phyloP scores from a whole-genome alignment of 2,329 filamentous ascomycete species.

The Phoma sp. region DNA sequence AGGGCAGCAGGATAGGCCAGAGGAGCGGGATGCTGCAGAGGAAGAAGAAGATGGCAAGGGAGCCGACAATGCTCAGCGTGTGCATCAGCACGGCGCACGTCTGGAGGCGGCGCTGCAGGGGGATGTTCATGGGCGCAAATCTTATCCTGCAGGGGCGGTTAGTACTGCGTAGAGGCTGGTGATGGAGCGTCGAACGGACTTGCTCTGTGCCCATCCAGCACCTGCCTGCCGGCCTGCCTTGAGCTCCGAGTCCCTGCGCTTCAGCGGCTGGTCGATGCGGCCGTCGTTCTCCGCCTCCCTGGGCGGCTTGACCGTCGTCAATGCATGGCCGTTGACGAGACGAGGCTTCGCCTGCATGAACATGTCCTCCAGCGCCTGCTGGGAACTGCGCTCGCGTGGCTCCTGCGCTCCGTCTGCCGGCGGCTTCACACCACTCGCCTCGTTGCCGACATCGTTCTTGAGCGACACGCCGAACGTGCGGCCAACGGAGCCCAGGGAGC shows the following conservation, averaged over 20 bases:
- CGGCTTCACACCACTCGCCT: neutral
- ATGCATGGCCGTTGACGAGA: conserved; percentile 49
- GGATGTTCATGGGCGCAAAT: conserved; percentile 84
- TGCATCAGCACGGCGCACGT: conserved; percentile 59
- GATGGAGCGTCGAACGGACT: conserved; percentile 39
- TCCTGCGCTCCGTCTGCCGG: neutral
- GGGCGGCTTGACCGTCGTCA: conserved; percentile 55
- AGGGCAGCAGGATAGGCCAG: conserved; percentile 81
- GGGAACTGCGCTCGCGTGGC: neutral
- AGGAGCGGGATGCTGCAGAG: conserved; percentile 89
- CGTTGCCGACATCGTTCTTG: neutral
- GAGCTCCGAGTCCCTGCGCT: conserved; percentile 51
- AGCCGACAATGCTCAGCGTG: conserved; percentile 57
- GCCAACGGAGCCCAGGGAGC: conserved; percentile 40
- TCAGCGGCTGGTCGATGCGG: conserved; percentile 41
- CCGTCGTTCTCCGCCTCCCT: conserved; percentile 48
- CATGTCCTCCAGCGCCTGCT: neutral
- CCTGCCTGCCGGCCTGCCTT: conserved; percentile 62
- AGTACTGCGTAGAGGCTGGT: neutral
- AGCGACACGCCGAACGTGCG: conserved; percentile 37
- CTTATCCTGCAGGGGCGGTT: conserved; percentile 65
- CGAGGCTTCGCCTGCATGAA: conserved; percentile 14
- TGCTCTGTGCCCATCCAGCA: conserved; percentile 60
- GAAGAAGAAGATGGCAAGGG: conserved; percentile 84
- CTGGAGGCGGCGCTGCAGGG: conserved; percentile 59